phyloP scores from a whole-genome alignment of 2,329 filamentous ascomycete genomes.

The Pestalotiopsis sp. region DNA sequence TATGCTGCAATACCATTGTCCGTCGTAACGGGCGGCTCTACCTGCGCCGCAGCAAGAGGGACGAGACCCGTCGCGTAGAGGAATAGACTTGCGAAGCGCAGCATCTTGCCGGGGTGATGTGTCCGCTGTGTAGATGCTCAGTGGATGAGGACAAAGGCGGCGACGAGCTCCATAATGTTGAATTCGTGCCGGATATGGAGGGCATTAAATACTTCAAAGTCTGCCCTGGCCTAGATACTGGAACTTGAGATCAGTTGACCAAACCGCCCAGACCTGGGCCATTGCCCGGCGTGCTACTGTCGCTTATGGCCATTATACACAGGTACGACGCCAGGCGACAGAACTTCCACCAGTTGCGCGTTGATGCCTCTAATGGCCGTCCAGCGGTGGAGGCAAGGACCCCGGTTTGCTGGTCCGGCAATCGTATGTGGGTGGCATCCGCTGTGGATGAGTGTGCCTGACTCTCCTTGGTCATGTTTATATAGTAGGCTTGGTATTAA shows the following conservation, averaged over 20 bases:
- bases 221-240: no score
- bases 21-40: conserved; percentile 25
- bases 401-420: background rate
- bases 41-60: conserved; percentile 21
- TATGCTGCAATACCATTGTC: conserved; percentile 37
- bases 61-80: background rate
- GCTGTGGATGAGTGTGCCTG: background rate
- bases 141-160: background rate
- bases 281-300: background rate
- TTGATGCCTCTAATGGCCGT: background rate
- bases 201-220: background rate
- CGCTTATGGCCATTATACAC: no score
- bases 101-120: background rate
- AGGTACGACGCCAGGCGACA: background rate
- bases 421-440: background rate
- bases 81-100: background rate
- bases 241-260: background rate
- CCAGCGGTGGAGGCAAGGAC: background rate
- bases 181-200: background rate
- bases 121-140: background rate
- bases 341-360: background rate
- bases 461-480: background rate
- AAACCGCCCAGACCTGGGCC: background rate
- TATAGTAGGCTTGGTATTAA: background rate
- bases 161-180: background rate